These are phyloP conservation scores for Ogataea angusta DNA, from an alignment of 805 yeast species.

Conservation along the genomic window DNA sequence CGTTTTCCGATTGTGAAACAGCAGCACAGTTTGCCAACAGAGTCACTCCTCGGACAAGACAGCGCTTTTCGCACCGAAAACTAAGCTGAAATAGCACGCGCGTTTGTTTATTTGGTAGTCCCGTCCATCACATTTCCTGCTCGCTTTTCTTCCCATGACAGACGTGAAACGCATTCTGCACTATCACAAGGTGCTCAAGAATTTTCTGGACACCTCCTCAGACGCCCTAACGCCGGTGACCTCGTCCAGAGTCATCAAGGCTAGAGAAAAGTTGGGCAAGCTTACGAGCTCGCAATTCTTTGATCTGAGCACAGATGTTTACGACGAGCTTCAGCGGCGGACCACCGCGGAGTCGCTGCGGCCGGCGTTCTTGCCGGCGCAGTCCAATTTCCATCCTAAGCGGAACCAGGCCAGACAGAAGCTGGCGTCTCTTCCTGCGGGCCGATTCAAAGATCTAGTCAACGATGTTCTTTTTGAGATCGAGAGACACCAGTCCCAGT, in stretches of 20 bases:
- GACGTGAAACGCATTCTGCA: conserved; percentile 20
- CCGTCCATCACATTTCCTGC: neutral
- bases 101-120: neutral
- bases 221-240: conserved; percentile 42
- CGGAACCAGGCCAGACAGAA: conserved; percentile 95
- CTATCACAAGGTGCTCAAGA: conserved; percentile 48
- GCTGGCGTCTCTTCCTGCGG: conserved; percentile 75
- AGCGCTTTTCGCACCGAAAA: no score
- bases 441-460: conserved; percentile 84
- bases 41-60: neutral
- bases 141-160: conserved; percentile 11
- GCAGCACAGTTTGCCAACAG: neutral
- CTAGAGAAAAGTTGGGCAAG: conserved; percentile 79
- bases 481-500: conserved; percentile 45
- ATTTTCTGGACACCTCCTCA: conserved; percentile 48
- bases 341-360: conserved; percentile 47
- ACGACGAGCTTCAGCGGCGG: conserved; percentile 86
- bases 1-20: neutral
- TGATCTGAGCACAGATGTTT: conserved; percentile 91
- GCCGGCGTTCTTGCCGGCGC: conserved; percentile 66
- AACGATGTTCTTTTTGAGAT: conserved; percentile 87
- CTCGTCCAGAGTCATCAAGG: conserved; percentile 68
- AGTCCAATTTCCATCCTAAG: conserved; percentile 78
- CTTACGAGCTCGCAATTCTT: conserved; percentile 78
- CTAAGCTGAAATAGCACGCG: neutral